Conservation (phyloP, 208 protist genomes). For the Phytomonas francai region DNA sequence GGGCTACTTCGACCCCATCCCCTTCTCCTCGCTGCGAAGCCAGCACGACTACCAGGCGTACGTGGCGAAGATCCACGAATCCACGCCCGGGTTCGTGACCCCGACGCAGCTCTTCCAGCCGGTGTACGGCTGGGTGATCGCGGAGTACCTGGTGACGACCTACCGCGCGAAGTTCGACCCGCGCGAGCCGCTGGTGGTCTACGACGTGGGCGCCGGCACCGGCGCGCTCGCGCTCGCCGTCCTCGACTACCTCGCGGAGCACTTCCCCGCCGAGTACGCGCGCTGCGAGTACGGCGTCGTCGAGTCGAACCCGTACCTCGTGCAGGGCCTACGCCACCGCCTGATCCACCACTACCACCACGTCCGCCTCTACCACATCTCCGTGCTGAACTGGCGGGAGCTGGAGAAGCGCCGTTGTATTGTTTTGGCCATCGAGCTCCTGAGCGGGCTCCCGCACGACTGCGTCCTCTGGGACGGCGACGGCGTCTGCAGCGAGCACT, state of each 20-base stretch:
- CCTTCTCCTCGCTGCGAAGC: constrained; percentile 66
- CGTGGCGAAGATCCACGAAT: constrained; percentile 63
- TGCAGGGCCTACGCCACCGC: constrained; percentile 56
- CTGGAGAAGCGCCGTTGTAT: constrained; percentile 65
- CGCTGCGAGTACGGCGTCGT: constrained; percentile 80
- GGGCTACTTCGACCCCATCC: constrained; percentile 83
- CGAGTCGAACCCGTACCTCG: constrained; percentile 68
- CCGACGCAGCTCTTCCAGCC: constrained; percentile 83
- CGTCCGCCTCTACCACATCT: constrained; percentile 67
- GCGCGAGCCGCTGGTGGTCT: constrained; percentile 78
- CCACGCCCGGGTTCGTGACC: constrained; percentile 62
- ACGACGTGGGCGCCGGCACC: constrained; percentile 83
- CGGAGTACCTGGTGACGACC: constrained; percentile 80
- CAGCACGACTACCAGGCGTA: constrained; percentile 81
- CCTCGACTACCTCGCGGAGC: constrained; percentile 77
- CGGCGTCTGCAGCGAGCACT: constrained; percentile 72
- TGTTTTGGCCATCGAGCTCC: constrained; percentile 71
- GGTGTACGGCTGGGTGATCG: constrained; percentile 82
- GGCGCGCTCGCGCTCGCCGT: constrained; percentile 68
- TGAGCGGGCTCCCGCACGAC: constrained; percentile 82
- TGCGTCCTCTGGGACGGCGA: constrained; percentile 69
- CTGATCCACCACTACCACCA: constrained; percentile 80
- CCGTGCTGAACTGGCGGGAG: constrained; percentile 74
- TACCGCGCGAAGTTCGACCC: constrained; percentile 76
- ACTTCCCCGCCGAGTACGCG: constrained; percentile 74